Base-by-base conservation (phyloP, 2,329 filamentous ascomycete species). In the Cladophialophora carrionii region DNA sequence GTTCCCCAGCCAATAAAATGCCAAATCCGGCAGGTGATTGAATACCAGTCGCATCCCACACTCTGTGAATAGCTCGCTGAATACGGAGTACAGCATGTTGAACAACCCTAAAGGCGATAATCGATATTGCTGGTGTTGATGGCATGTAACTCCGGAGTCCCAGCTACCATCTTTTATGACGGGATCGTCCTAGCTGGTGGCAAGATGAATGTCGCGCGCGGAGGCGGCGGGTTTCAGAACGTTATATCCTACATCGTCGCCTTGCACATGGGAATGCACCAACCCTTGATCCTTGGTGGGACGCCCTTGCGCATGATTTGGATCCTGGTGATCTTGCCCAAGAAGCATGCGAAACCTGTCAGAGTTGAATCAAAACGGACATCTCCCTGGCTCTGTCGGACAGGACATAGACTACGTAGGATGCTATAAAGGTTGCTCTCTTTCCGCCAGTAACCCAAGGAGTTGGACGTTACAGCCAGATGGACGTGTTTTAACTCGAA, bases 331-430 rank as follows among this genome's bases (percentile, higher is more conserved):
- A 59, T 4, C 17, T 64, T 14, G 74, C 74, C 43, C 68, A 73
- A 26, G 72, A 43, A 72, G 76, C 60, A 72, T 79, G 54, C 71
- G 76, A 68, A 66, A 71, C 8, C 61, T 81, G 20, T 69, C 74
- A 1, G 70, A 72, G 12, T 73, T 80, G 73, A 71, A 77, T 41
- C 72, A 68, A 0, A 74, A 66, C 64, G 80, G 77, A 6, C 72
- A 76, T 22, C 48, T 80, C 7, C 76, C 70, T 17, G 72, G 76
- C 4, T 72, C n/a, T 78, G 17, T 70, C 79, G 22, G 79, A 80
- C 61, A 77, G 75, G 43, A 70, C 76, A 41, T 78, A 77, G 72
- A 59, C 68, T 2, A 78, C 81, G 64, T 76, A 78, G 10, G 70
- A 80, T 53, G 73, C 68, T 5, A 32, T 66, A 17, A 63, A 68